A percentile compares a stretch with the other conserved stretches of the same genome.
These are phyloP conservation scores for Chenopodium album DNA, from an alignment of 148 eudicot genomes.

Conservation along the genomic window DNA sequence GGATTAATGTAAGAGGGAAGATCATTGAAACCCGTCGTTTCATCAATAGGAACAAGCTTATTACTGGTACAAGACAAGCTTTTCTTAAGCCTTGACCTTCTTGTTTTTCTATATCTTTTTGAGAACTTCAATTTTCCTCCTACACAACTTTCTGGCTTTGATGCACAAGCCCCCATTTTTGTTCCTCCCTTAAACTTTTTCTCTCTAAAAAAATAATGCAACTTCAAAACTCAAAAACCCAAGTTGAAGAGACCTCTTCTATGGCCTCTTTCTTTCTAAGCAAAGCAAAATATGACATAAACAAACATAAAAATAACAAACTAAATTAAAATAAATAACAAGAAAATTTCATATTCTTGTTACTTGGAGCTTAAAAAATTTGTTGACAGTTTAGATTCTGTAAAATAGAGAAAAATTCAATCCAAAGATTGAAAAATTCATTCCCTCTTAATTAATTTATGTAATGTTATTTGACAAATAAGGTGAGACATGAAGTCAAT, in stretches of 20 bases:
- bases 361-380: neutral
- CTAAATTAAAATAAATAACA: too few relatives aligned
- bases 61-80: constrained; percentile 38
- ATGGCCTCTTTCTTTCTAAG: neutral
- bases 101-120: constrained; percentile 33
- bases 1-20: constrained; percentile 47
- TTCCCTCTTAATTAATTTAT: neutral
- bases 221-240: neutral
- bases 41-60: constrained; percentile 36
- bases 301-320: neutral
- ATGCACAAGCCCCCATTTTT: constrained; percentile 78
- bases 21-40: constrained; percentile 29
- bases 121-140: constrained; percentile 36
- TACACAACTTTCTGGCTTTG: constrained; percentile 66
- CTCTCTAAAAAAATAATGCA: neutral
- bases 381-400: neutral
- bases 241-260: constrained; percentile 5
- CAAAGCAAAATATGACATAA: neutral
- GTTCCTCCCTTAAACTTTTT: neutral
- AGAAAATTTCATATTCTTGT: neutral
- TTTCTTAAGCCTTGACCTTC: constrained; percentile 29
- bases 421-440: neutral
- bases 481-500: constrained; percentile 1
- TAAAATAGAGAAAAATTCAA: neutral
- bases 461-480: neutral